These are phyloP conservation scores for Debaryomyces sp. DNA, from an alignment of 1,139 yeast genomes.

Conservation along the genomic window DNA sequence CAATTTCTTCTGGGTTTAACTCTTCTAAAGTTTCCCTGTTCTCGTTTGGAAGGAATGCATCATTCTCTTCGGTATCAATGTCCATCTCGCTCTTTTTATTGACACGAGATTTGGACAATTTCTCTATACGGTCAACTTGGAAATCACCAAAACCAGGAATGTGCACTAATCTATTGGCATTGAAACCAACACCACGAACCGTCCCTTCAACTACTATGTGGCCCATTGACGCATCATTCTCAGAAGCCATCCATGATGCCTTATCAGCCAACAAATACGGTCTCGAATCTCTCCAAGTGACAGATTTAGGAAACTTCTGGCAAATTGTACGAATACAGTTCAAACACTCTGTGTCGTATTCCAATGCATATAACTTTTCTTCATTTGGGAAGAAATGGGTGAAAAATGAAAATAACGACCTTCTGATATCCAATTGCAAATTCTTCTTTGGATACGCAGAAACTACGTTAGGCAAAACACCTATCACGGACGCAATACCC, in stretches of 20 bases:
- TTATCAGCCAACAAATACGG: conserved; percentile 83
- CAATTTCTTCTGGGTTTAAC: conserved; percentile 60
- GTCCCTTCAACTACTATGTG: conserved; percentile 72
- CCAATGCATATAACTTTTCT: conserved; percentile 76
- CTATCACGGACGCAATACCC: conserved; percentile 84
- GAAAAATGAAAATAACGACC: conserved; percentile 81
- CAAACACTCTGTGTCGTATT: conserved; percentile 63
- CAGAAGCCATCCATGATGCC: conserved; percentile 44
- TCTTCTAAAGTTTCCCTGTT: conserved; percentile 69
- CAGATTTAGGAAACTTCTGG: conserved; percentile 83
- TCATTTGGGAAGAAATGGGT: conserved; percentile 88
- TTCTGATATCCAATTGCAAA: conserved; percentile 75
- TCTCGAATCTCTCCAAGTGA: conserved; percentile 90
- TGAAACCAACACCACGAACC: conserved; percentile 84
- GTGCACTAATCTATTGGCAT: conserved; percentile 76
- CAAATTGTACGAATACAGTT: conserved; percentile 76
- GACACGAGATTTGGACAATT: conserved; percentile 22
- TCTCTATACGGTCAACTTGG: conserved; percentile 71
- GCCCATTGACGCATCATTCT: conserved; percentile 30
- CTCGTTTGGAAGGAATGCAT: conserved; percentile 48
- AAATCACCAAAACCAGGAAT: conserved; percentile 91
- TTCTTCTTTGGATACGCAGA: conserved; percentile 72
- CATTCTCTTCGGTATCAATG: conserved; percentile 32
- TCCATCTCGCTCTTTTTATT: conserved; percentile 16
- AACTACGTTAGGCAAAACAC: conserved; percentile 76